These are phyloP conservation scores for Glaciozyma antarctica DNA, from an alignment of 768 basidiomycete species.

Conservation along the genomic window DNA sequence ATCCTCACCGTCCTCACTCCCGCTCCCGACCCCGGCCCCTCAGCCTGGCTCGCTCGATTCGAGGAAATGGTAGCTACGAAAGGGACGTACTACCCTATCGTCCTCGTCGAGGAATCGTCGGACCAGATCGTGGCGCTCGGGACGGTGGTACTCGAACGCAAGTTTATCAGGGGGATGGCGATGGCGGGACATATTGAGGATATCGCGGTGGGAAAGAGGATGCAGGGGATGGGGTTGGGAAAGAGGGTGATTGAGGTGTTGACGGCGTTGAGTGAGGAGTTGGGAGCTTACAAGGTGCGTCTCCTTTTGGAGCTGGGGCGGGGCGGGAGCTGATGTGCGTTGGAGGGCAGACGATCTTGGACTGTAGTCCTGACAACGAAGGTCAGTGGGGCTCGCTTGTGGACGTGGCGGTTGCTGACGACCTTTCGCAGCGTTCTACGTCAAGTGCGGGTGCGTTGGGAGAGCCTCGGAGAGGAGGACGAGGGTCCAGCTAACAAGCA, in stretches of 20 bases:
- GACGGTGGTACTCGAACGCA: slow-evolving; percentile 78
- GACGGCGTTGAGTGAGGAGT: slow-evolving; percentile 67
- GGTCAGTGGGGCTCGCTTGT: slow-evolving; percentile 50
- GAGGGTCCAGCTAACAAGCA: neutral
- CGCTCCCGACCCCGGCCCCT: slow-evolving; percentile 56
- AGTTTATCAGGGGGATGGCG: slow-evolving; percentile 80
- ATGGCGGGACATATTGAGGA: slow-evolving; percentile 94
- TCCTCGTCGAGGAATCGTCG: slow-evolving; percentile 61
- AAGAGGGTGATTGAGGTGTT: slow-evolving; percentile 76
- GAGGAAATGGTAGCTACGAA: slow-evolving; percentile 41
- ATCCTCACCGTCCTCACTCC: slow-evolving; percentile 65
- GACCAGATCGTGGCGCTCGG: slow-evolving; percentile 79
- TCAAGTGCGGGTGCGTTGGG: slow-evolving; percentile 77
- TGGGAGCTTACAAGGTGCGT: slow-evolving; percentile 66
- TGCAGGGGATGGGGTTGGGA: slow-evolving; percentile 89
- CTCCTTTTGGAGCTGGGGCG: too few species aligned
- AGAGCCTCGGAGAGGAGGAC: neutral
- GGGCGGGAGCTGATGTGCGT: neutral
- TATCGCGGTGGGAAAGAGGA: slow-evolving; percentile 76
- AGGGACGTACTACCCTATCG: slow-evolving; percentile 68
- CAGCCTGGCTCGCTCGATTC: slow-evolving; percentile 64
- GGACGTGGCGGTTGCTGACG: neutral
- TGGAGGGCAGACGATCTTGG: slow-evolving; percentile 62
- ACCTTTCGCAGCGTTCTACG: slow-evolving; percentile 66
- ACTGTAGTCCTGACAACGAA: slow-evolving; percentile 82